phyloP scores from a whole-genome alignment of 2,329 filamentous ascomycete genomes.

The Cladosporium sp. region DNA sequence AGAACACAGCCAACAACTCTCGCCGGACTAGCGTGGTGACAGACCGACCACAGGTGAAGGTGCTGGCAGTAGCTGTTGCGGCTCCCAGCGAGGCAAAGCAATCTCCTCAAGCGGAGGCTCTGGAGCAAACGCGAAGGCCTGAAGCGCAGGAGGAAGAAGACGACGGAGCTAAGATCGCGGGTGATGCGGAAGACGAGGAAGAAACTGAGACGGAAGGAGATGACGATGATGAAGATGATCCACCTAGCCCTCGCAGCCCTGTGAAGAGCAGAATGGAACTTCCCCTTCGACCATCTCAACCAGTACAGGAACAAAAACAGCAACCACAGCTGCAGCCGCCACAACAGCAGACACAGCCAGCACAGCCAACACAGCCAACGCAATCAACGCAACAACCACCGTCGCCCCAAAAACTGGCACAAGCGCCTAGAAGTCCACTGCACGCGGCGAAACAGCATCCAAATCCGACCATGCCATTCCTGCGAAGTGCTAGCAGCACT shows the following conservation, averaged over 20 bases:
- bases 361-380: constrained; percentile 17
- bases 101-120: not conserved
- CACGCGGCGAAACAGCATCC: constrained; percentile 27
- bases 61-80: constrained; percentile 5
- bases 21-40: constrained; percentile 30
- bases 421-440: constrained; percentile 23
- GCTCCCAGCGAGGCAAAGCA: not conserved
- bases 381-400: not conserved
- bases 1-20: constrained; percentile 40
- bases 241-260: constrained; percentile 12
- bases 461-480: constrained; percentile 30
- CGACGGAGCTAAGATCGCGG: not conserved
- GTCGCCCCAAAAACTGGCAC: constrained; percentile 7
- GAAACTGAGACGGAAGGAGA: constrained; percentile 9
- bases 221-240: constrained; percentile 1
- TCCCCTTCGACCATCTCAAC: not conserved
- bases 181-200: constrained; percentile 12
- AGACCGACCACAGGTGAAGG: constrained; percentile 26
- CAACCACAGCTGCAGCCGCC: constrained; percentile 16
- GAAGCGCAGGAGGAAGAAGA: not conserved
- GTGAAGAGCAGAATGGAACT: not conserved
- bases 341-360: constrained; percentile 3
- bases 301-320: constrained; percentile 3
- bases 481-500: constrained; percentile 28
- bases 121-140: not conserved